Base-by-base conservation (phyloP, 2,329 filamentous ascomycete genomes). In the Purpureocillium lavendulum region DNA sequence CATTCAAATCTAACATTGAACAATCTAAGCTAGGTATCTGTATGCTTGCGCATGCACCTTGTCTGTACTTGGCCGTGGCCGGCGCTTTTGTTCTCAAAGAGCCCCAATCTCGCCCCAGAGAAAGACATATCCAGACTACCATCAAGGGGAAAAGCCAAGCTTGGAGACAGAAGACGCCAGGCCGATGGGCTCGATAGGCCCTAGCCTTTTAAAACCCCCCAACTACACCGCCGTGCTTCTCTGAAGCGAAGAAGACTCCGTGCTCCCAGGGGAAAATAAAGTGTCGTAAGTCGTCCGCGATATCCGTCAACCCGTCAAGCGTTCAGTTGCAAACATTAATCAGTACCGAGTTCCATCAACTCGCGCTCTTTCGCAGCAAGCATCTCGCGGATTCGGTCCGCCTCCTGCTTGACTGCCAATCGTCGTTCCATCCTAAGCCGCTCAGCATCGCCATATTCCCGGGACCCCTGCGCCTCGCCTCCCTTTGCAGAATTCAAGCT, bases 351-450 rank as follows among this genome's bases (percentile, higher is more conserved):
- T 36, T 61, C 60, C 49, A 59, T 57, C 14, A 89, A 64, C 52
- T 89, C 84, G 35, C 78, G 70, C 60, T 89, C 84, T 53, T 88
- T 89, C 11, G 77, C 81, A 9, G 78, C 71, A 24, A 89, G 66
- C 58, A 83, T 68, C 56, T 82, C 77, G 30, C 84, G 73, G 79
- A 92, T 92, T 38, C 71, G 70, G 53, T 89, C 84, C 1, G 84
- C 80, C 57, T 94, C 86, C 17, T 78, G 70, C 55, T 82, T 74
- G 36, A 94, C 63, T 35, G 79, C 73, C 8, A 75, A 75, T 36
- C 82, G 71, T 40, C 79, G 72, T 47, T 84, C 81, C 4, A 73
- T 70, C 49, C 75, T 81, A 7, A 66, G 54, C 12, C 65, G 65
- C 24, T 75, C 74, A n/a, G 58, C 61, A 24, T 77, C 71, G 7